phyloP scores from a whole-genome alignment of 345 rosid species.

The Gossypium raimondii region DNA sequence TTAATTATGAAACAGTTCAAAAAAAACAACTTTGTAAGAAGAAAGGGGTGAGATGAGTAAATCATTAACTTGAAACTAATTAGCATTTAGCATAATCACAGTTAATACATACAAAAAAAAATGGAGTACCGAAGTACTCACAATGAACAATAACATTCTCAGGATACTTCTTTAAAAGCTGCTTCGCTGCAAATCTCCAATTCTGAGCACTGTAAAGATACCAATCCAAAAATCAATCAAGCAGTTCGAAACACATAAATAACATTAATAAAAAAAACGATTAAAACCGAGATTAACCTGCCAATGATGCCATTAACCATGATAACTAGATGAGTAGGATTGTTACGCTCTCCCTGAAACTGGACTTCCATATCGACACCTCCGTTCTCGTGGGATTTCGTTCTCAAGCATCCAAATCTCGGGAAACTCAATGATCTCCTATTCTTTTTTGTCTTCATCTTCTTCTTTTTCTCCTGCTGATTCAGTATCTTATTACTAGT shows the following conservation, averaged over 20 bases:
- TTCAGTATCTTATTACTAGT: not conserved
- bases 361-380: constrained; percentile 50
- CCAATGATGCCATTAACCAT: constrained; percentile 90
- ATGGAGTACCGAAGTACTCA: constrained; percentile 30
- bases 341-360: constrained; percentile 32
- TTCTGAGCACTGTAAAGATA: constrained; percentile 45
- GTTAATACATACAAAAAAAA: not conserved
- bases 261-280: not conserved
- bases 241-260: not conserved
- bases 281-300: constrained; percentile 36
- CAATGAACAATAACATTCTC: constrained; percentile 62
- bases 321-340: constrained; percentile 65
- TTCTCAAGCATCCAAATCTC: constrained; percentile 53
- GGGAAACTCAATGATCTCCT: constrained; percentile 23
- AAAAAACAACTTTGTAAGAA: not conserved
- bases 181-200: constrained; percentile 82
- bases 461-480: not conserved
- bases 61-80: not conserved
- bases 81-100: not conserved
- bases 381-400: constrained; percentile 37
- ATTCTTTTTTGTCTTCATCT: constrained; percentile 14
- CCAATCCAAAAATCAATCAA: not conserved
- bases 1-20: not conserved
- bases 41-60: not conserved
- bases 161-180: constrained; percentile 55